These are phyloP conservation scores for Microstegium vimineum DNA, from an alignment of 176 grass and related monocot species.

Conservation along the genomic window DNA sequence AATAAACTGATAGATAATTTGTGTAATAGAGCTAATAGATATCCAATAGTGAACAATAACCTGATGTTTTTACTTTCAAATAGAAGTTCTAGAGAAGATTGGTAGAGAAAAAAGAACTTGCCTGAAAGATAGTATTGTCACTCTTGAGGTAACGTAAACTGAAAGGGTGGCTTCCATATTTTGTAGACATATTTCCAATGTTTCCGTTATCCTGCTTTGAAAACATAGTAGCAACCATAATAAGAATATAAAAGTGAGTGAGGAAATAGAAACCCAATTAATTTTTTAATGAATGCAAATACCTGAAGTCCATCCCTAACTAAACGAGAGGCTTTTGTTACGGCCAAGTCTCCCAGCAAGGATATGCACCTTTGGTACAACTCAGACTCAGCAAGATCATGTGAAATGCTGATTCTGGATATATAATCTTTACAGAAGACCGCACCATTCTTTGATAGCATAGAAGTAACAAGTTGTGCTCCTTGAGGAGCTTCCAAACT, in stretches of 20 bases:
- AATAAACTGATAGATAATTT: conserved; percentile 8
- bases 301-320: conserved; percentile 35
- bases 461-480: conserved; percentile 23
- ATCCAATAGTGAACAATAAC: neutral
- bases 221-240: conserved; percentile 18
- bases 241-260: conserved; percentile 34
- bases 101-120: conserved; percentile 6
- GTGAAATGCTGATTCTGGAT: conserved; percentile 56
- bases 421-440: conserved; percentile 65
- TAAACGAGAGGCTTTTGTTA: conserved; percentile 32
- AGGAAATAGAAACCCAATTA: neutral
- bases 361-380: conserved; percentile 60
- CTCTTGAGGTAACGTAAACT: conserved; percentile 55
- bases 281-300: conserved; percentile 4
- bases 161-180: conserved; percentile 41
- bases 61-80: neutral
- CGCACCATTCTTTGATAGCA: conserved; percentile 30
- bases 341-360: conserved; percentile 46
- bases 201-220: conserved; percentile 36
- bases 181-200: conserved; percentile 31
- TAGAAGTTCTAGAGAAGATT: conserved; percentile 13
- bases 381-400: conserved; percentile 66
- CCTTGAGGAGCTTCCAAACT: conserved; percentile 18
- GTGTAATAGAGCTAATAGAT: neutral
- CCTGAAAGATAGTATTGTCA: conserved; percentile 64